Base-by-base conservation (phyloP, 805 yeast species). In the Ogataea angusta region DNA sequence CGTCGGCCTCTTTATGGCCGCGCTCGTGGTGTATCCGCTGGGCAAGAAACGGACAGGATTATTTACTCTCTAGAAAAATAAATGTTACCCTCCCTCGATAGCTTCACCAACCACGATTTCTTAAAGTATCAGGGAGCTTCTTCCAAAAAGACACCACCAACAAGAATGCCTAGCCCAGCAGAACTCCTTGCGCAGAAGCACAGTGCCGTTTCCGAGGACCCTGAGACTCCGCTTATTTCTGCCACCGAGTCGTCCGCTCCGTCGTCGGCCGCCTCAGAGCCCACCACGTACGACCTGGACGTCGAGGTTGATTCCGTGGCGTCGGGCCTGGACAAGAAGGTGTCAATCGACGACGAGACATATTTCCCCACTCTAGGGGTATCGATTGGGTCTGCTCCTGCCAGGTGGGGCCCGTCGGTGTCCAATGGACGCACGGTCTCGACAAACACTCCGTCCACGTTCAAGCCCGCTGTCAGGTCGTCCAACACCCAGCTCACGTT, bases 1-100 rank as follows among this genome's bases (percentile, higher is more conserved):
- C 49, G 96, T 90, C 14, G 98, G 98, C 0, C 69, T 90, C 36
- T 91, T 88, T 66, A 86, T 93, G 2, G 93, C 97, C 10, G 85
- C 97, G 0, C 69, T 90, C 39, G 82, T 84, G 23, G 90, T 91
- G 2, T 90, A 90, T 65, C 98, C 98, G 14, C 78, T 90, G 45
- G 96, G 96, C 14, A 89, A 89, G 63, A 85, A 85, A 66, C 74
- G 84, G 30, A 85, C 96, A 0, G 91, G 95, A 19, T 70, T 91
- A 19, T 91, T 91, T 56, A 84, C 95, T 9, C 71, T 86, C 51
- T 88, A 63, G 40, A 34, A 4, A 28, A 12, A 19, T 9, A 13
- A 27, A 12, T 38, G 42, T 38, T 38, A 38, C 42, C 42, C 42
- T 38, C 27, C 18, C 13, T 27, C 29, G 23, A 38, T 38, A 31